Evolutionary conservation across 805 yeast species (phyloP).

Genomic region (Wickerhamiella spandovensis): DNA sequence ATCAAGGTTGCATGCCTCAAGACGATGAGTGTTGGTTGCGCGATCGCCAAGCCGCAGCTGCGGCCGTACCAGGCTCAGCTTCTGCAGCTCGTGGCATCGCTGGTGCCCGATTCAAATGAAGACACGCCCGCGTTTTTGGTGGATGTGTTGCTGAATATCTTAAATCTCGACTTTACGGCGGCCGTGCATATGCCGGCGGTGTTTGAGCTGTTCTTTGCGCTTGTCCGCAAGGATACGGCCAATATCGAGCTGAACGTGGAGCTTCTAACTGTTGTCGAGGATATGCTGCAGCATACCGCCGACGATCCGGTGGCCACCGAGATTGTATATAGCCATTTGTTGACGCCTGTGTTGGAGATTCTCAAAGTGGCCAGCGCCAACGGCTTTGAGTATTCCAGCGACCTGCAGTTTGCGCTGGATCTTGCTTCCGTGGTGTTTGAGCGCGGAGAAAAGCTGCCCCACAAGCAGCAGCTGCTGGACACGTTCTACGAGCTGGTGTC

Average conservation of each 20-base stretch:
- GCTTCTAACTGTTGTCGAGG: slow-evolving; percentile 54
- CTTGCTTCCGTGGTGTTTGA: slow-evolving; percentile 21
- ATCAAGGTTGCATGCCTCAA: slow-evolving; percentile 9
- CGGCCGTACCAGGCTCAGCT: slow-evolving; percentile 18
- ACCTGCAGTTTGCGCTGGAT: slow-evolving; percentile 45
- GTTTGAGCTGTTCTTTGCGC: slow-evolving; percentile 43
- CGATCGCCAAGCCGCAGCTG: slow-evolving; percentile 13
- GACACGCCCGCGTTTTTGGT: slow-evolving; percentile 65
- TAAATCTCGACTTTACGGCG: slow-evolving; percentile 33
- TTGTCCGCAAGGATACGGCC: slow-evolving; percentile 61
- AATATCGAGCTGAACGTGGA: slow-evolving; percentile 58
- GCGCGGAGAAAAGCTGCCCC: slow-evolving; percentile 18
- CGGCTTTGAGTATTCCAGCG: slow-evolving; percentile 42
- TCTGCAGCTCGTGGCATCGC: slow-evolving; percentile 29
- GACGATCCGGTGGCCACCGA: slow-evolving; percentile 17
- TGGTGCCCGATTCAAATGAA: slow-evolving; percentile 55
- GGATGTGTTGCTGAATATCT: slow-evolving; percentile 51
- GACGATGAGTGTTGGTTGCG: slow-evolving; percentile 8
- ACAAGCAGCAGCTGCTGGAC: slow-evolving; percentile 13
- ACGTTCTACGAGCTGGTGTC: slow-evolving; percentile 37
- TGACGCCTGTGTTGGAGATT: slow-evolving; percentile 13
- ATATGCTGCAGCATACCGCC: slow-evolving; percentile 38
- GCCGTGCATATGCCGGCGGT: slow-evolving; percentile 26
- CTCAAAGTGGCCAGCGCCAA: slow-evolving; percentile 3
- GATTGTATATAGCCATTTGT: slow-evolving; percentile 8